Evolutionary conservation across 1,284 basidiomycete genomes (phyloP).

Genomic region (Omphalotus olearius): DNA sequence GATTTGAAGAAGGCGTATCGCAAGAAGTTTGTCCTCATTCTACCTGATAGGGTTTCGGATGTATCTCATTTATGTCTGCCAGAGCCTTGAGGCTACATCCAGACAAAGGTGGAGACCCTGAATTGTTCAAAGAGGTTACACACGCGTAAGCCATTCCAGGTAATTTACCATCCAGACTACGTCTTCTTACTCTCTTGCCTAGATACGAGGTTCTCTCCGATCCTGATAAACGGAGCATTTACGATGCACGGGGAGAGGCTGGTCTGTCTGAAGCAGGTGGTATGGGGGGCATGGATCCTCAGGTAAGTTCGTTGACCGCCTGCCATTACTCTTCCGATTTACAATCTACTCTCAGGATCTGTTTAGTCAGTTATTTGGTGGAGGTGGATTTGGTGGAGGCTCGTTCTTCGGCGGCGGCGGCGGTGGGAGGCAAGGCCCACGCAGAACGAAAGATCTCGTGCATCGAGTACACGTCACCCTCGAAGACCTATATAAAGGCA

Average conservation of each 20-base stretch:
- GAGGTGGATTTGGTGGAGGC: slow-evolving; percentile 62
- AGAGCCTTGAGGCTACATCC: slow-evolving; percentile 91
- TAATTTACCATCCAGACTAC: background rate
- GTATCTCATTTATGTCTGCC: slow-evolving; percentile 15
- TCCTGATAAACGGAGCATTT: slow-evolving; percentile 77
- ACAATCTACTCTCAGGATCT: slow-evolving; percentile 63
- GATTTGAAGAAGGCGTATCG: slow-evolving; percentile 95
- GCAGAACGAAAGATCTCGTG: slow-evolving; percentile 97
- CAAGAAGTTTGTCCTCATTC: slow-evolving; percentile 63
- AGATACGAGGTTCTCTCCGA: slow-evolving; percentile 96
- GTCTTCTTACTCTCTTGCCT: slow-evolving; percentile 10
- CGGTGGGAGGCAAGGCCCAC: slow-evolving; percentile 72
- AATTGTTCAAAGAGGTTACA: slow-evolving; percentile 96
- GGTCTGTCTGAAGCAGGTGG: slow-evolving; percentile 86
- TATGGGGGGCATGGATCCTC: slow-evolving; percentile 95
- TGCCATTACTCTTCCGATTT: slow-evolving; percentile 4
- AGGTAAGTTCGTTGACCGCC: slow-evolving; percentile 45
- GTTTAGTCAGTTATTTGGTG: slow-evolving; percentile 94
- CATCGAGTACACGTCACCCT: slow-evolving; percentile 95
- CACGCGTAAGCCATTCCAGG: slow-evolving; percentile 69
- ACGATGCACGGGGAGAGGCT: slow-evolving; percentile 93
- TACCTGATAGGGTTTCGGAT: slow-evolving; percentile 7
- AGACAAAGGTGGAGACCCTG: slow-evolving; percentile 96
- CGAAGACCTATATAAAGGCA: slow-evolving; percentile 98
- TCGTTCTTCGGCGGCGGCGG: slow-evolving; percentile 59